Evolutionary conservation across 257 asterid species (phyloP), one percentile per base, ranked within the genome.

Genomic region (Nicotiana tabacum): DNA sequence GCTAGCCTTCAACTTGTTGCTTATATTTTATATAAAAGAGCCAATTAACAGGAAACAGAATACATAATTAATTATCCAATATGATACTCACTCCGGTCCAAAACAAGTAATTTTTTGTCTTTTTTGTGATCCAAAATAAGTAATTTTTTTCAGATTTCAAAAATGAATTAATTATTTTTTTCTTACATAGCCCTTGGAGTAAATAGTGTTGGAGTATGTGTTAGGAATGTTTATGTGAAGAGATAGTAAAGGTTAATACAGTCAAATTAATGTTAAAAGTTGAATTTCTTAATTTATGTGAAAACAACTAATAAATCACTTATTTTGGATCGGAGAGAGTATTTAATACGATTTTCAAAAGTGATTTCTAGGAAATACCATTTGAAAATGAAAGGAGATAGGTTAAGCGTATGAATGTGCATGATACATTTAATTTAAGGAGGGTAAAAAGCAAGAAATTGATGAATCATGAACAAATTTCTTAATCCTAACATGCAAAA

Each of bases 391-490:
- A 72, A 24, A 72, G 79, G 79, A 48, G 35, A 27, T 48, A 27
- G 43, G 64, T 74, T 74, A 48, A 74, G 30, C 62, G 53, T 74
- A 48, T 48, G 80, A 74, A 74, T 24, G 56, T 74, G 62, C 80
- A 48, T 24, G 10, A 74, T 4, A 1, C 46, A 21, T 48, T 74
- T 74, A 74, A 74, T 74, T 74, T 9, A 74, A 27, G 64, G 39
- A 72, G 62, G 80, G 7, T 74, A 74, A 27, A 27, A 27, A 51
- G 27, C 80, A 74, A 74, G 64, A 74, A 74, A 51, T 13, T 51
- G 46, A 51, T 74, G 80, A 69, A 3, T 51, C 74, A 15, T 32
- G 24, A 32, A 32, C 1, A 13, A 1, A 0, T 30, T 13, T 66
- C 27, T 13, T 53, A 12, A 12, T 11, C 58, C 58, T 53, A 53